phyloP scores from a whole-genome alignment of 306 rosid species.

The Fragaria vesca region DNA sequence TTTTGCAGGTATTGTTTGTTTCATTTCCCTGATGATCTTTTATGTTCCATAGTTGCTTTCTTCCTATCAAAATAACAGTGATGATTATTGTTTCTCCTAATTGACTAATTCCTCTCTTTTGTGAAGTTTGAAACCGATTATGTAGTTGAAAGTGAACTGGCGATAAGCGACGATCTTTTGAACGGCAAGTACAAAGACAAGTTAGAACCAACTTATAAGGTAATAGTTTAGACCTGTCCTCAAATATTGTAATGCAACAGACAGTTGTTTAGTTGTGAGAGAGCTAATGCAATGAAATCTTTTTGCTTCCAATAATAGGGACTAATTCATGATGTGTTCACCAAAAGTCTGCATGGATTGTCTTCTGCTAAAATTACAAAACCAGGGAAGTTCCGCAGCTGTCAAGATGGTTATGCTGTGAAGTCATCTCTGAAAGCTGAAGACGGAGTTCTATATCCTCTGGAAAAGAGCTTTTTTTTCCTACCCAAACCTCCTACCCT shows the following conservation, averaged over 20 bases:
- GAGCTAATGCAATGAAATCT: background rate
- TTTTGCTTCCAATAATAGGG: slow-evolving; percentile 55
- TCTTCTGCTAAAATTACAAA: slow-evolving; percentile 91
- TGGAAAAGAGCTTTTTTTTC: slow-evolving; percentile 98
- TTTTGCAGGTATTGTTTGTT: slow-evolving; percentile 76
- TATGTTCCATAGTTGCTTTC: background rate
- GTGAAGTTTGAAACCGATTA: slow-evolving; percentile 86
- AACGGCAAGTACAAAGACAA: slow-evolving; percentile 90
- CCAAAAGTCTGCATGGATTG: slow-evolving; percentile 81
- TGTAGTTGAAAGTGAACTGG: slow-evolving; percentile 65
- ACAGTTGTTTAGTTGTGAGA: background rate
- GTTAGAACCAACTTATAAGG: slow-evolving; percentile 90
- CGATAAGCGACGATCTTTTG: slow-evolving; percentile 66
- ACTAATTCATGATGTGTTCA: slow-evolving; percentile 91
- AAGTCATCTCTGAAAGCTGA: slow-evolving; percentile 98
- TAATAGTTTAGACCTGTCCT: slow-evolving; percentile 13
- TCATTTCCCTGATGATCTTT: slow-evolving; percentile 21
- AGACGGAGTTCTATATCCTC: slow-evolving; percentile 96
- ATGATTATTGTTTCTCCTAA: background rate
- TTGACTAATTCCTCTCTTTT: slow-evolving; percentile 12
- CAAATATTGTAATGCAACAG: background rate
- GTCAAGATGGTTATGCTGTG: slow-evolving; percentile 97
- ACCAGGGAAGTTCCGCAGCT: slow-evolving; percentile 96
- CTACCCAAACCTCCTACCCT: slow-evolving; percentile 98
- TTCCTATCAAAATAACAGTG: too few species aligned